Evolutionary conservation across 208 protist species (phyloP), one percentile per base, ranked within the genome.

Genomic region (Acanthamoeba sp.): DNA sequence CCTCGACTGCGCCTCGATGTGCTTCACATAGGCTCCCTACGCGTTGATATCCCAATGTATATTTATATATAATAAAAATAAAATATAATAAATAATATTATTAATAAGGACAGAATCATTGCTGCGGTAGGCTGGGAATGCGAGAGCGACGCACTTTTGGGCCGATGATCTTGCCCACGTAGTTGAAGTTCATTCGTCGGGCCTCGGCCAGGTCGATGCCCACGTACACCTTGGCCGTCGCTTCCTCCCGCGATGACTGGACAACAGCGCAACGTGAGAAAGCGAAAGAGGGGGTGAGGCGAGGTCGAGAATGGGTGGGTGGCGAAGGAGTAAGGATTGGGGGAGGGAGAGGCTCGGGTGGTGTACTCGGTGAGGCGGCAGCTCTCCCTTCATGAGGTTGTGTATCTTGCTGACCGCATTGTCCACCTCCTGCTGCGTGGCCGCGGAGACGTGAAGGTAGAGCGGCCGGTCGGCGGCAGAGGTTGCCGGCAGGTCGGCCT

Each of bases 131-230:
- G n/a, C n/a, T n/a, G n/a, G n/a, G n/a, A n/a, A n/a, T n/a, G n/a
- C n/a, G n/a, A n/a, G 80, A 9, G 16, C 10, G 36, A 88, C 29
- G 34, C 20, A 88, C 80, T 12, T 88, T 90, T 6, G 82, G 82
- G 12, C 82, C 82, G 29, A 90, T 90, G 27, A 90, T 90, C 82
- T 90, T 90, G 45, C 82, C 82, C 82, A 90, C 82, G 34, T 69
- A 90, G 55, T 90, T 90, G 24, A 90, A 90, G 9, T 62, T 62
- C 45, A 59, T 69, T 18, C 22, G 10, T 27, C 52, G 52, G 32
- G 82, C 82, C 34, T 90, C 82, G 9, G 45, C 38, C 52, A 66
- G n/a, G 34, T 90, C 82, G 20, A 90, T 90, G n/a, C 48, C 82
- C 24, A 90, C 55, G 34, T 34, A 69, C 24, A 90, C 82, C 27